These are phyloP conservation scores for Penicillium frequentans DNA, from an alignment of 2,329 filamentous ascomycete genomes.

Conservation along the genomic window DNA sequence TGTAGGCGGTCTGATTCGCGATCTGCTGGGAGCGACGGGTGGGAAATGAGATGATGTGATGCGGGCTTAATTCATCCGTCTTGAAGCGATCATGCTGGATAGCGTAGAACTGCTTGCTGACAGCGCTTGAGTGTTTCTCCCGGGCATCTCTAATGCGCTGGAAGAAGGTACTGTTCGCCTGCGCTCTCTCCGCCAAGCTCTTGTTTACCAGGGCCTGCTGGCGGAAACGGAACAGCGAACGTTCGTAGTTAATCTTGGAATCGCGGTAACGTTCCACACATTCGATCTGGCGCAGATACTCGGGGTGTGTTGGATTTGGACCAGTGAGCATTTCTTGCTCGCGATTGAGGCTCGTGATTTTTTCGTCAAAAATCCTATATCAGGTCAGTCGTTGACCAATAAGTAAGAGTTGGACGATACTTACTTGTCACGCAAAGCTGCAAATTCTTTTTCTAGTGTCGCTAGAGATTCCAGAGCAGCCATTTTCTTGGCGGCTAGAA, in stretches of 20 bases:
- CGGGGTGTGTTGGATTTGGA: constrained; percentile 72
- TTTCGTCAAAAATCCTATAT: constrained; percentile 79
- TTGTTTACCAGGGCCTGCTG: constrained; percentile 70
- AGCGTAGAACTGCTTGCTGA: constrained; percentile 89
- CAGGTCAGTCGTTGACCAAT: constrained; percentile 11
- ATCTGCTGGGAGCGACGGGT: constrained; percentile 74
- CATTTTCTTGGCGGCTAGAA: constrained; percentile 71
- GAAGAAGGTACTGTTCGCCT: constrained; percentile 87
- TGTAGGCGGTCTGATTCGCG: constrained; percentile 85
- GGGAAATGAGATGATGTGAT: constrained; percentile 80
- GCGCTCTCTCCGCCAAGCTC: constrained; percentile 77
- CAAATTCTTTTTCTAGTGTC: constrained; percentile 84
- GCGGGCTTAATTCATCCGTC: constrained; percentile 72
- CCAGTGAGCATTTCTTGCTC: constrained; percentile 62
- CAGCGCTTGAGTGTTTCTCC: constrained; percentile 73
- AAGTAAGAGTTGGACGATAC: constrained; percentile 8
- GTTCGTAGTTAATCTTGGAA: constrained; percentile 75
- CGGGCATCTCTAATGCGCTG: constrained; percentile 81
- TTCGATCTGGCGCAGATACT: constrained; percentile 86
- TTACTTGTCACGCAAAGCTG: constrained; percentile 69
- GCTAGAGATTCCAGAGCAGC: constrained; percentile 76
- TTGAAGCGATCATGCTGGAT: constrained; percentile 86
- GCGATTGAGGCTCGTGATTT: constrained; percentile 74
- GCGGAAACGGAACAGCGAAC: constrained; percentile 71
- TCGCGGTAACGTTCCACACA: constrained; percentile 80